phyloP scores from a whole-genome alignment of 2,329 filamentous ascomycete species.

The Penicillium decumbens region DNA sequence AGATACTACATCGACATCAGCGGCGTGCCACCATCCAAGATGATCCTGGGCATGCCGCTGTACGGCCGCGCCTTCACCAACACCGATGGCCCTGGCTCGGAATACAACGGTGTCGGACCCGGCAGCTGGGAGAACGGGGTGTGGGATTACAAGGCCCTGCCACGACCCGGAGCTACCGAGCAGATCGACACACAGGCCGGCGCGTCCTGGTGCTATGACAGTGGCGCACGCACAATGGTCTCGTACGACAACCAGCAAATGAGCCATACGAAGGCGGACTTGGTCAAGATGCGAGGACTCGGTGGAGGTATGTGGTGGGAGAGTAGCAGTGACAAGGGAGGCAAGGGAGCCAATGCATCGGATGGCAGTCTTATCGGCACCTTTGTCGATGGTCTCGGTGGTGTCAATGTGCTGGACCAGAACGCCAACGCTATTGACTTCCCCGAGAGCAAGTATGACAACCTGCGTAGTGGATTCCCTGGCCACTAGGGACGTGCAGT shows the following conservation, averaged over 20 bases:
- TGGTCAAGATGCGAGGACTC: slow-evolving; percentile 60
- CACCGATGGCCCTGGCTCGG: slow-evolving; percentile 68
- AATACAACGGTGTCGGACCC: slow-evolving; percentile 69
- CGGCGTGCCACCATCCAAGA: slow-evolving; percentile 60
- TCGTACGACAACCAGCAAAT: slow-evolving; percentile 63
- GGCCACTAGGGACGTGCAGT: background rate
- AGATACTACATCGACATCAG: slow-evolving; percentile 63
- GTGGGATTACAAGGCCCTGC: slow-evolving; percentile 83
- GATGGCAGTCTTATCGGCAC: slow-evolving; percentile 63
- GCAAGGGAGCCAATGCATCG: slow-evolving; percentile 36
- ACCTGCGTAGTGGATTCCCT: slow-evolving; percentile 32
- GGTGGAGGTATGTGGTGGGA: slow-evolving; percentile 99
- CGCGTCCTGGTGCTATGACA: slow-evolving; percentile 75
- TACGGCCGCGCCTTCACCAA: slow-evolving; percentile 83
- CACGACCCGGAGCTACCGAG: slow-evolving; percentile 62
- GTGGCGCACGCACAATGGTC: slow-evolving; percentile 60
- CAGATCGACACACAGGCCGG: slow-evolving; percentile 58
- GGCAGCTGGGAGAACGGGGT: slow-evolving; percentile 77
- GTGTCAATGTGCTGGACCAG: slow-evolving; percentile 32
- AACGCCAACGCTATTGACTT: slow-evolving; percentile 34
- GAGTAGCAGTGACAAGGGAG: slow-evolving; percentile 69
- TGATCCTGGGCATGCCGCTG: slow-evolving; percentile 92
- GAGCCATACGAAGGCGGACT: slow-evolving; percentile 65
- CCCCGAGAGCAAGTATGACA: slow-evolving; percentile 42
- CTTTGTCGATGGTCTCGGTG: slow-evolving; percentile 38